These are phyloP conservation scores for Acacia pycnantha DNA, from an alignment of 331 rosid species.

Conservation along the genomic window DNA sequence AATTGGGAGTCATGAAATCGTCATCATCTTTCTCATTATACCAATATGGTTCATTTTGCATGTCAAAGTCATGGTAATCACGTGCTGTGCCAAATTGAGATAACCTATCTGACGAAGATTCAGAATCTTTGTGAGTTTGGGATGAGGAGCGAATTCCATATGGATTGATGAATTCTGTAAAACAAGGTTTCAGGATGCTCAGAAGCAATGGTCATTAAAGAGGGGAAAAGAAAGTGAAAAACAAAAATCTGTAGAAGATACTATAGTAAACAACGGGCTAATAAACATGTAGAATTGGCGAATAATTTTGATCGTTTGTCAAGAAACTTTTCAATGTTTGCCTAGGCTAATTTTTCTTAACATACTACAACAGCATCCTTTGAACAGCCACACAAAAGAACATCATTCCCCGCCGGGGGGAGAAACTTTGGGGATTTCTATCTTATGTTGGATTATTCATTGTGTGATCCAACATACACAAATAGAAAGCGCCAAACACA, in stretches of 20 bases:
- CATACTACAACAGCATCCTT: not conserved
- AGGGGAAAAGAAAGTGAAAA: conserved; percentile 7
- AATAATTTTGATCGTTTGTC: not conserved
- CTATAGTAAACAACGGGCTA: not conserved
- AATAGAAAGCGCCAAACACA: conserved; percentile 2
- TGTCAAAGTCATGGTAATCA: conserved; percentile 78
- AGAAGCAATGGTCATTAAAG: conserved; percentile 4
- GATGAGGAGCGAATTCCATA: conserved; percentile 76
- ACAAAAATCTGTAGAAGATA: not conserved
- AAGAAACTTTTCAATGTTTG: not conserved
- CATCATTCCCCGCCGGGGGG: too few species aligned
- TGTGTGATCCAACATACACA: conserved; percentile 17
- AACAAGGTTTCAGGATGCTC: conserved; percentile 24
- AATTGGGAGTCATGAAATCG: conserved; percentile 69
- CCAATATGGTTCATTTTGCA: conserved; percentile 83
- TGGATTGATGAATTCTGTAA: conserved; percentile 82
- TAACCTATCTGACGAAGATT: conserved; percentile 72
- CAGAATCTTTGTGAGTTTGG: conserved; percentile 65
- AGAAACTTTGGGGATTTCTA: not conserved
- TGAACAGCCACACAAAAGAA: conserved; percentile 1
- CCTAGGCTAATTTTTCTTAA: not conserved
- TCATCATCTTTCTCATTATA: conserved; percentile 79
- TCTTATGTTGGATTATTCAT: conserved; percentile 2
- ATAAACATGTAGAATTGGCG: not conserved
- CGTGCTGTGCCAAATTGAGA: conserved; percentile 97